Conservation (phyloP, 1,284 basidiomycete species). For the Sporisorium graminicola region DNA sequence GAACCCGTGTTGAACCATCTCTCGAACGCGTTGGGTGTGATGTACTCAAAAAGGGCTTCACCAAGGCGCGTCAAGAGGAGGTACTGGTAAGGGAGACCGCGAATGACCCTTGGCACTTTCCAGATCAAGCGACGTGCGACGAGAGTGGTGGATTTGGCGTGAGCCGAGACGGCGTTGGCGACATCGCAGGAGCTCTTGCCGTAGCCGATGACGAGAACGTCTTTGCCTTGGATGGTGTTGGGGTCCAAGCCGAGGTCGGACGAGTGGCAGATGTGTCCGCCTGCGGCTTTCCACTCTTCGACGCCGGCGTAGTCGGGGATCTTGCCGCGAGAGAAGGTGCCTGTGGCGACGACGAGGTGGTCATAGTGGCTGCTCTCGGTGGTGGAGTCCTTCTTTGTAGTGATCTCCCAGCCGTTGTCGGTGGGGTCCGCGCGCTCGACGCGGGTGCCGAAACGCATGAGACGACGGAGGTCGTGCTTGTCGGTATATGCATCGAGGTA, state of each 20-base stretch:
- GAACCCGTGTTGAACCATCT: slow-evolving; percentile 39
- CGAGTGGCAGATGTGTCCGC: slow-evolving; percentile 56
- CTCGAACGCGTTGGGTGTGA: slow-evolving; percentile 49
- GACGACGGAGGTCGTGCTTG: slow-evolving; percentile 42
- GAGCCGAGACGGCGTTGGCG: slow-evolving; percentile 52
- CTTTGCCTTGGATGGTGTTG: slow-evolving; percentile 40
- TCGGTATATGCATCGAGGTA: slow-evolving; percentile 53
- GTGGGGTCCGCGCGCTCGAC: slow-evolving; percentile 37
- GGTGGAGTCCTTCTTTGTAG: slow-evolving; percentile 7
- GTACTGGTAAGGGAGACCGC: slow-evolving; percentile 58
- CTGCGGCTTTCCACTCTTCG: slow-evolving; percentile 42
- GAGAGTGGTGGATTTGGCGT: slow-evolving; percentile 43
- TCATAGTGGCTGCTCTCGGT: slow-evolving; percentile 15
- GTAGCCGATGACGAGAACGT: slow-evolving; percentile 59
- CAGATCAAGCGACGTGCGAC: slow-evolving; percentile 61
- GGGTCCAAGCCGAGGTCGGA: slow-evolving; percentile 34
- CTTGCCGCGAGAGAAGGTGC: slow-evolving; percentile 52
- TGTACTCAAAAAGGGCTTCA: slow-evolving; percentile 59
- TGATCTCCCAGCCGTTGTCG: slow-evolving; percentile 28
- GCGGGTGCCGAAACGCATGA: slow-evolving; percentile 44
- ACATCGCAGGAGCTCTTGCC: slow-evolving; percentile 62
- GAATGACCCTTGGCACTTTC: slow-evolving; percentile 57
- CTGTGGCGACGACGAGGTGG: slow-evolving; percentile 55
- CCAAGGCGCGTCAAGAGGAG: slow-evolving; percentile 57
- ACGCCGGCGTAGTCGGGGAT: slow-evolving; percentile 55